Base-by-base conservation (phyloP, 2,329 filamentous ascomycete species). In the Ophiostoma himal-ulmi region DNA sequence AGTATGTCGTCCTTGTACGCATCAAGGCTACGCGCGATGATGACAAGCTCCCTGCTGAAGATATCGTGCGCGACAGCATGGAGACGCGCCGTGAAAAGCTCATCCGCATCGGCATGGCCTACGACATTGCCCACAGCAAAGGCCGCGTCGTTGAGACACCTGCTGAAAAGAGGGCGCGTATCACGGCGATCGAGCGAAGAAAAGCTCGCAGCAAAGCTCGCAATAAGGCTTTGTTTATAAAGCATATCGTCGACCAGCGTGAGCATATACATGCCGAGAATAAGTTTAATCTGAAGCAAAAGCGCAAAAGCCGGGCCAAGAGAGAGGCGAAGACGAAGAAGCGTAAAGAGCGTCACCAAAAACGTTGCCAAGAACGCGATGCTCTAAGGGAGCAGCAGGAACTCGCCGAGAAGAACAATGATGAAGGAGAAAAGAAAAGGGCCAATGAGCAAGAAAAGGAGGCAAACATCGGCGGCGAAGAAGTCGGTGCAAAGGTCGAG, bases 111-210 rank as follows among this genome's bases (percentile, higher is more conserved):
- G 86, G 86, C 1, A 81, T 83, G 54, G 83, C 86, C 0, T 88
- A 89, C 71, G 86, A 89, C 74, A 75, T 88, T 6, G 86, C 86
- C 0, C 86, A 89, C 74, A 83, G 81, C 78, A 88, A 88, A 76
- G 86, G 84, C 1, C 82, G 83, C 73, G 82, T 85, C 1, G 78
- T 80, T 30, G 82, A 83, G 72, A 81, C 85, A 34, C 78, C 83
- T 34, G 82, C 85, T 75, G 81, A 83, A 74, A 80, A 81, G 70
- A 36, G 34, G 80, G 83, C 71, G 80, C 83, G 67, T 78, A 83
- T 67, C 78, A 80, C 70, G 81, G 84, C 71, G 80, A 83, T 67
- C 78, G 82, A 68, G 79, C 80, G 70, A 71, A 84, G 82, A 65
- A 76, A 78, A 20, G 81, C 79, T 69, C 80, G 82, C 7, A 78